Conservation (phyloP, 805 yeast species). For the Zygosaccharomyces rouxii region DNA sequence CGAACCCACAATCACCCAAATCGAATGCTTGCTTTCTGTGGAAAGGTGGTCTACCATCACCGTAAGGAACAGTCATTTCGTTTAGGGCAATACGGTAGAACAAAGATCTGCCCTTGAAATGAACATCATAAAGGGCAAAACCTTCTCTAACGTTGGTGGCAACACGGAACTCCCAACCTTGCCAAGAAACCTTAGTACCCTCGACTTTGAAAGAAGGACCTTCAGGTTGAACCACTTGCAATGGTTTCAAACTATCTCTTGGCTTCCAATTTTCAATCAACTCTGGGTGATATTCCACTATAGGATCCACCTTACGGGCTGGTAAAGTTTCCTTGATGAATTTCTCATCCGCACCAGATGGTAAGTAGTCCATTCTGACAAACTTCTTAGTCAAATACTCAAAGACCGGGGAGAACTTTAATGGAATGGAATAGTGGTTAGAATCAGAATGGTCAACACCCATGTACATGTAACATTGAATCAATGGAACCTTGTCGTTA, state of each 20-base stretch:
- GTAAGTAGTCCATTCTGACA: constrained; percentile 68
- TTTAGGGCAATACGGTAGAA: constrained; percentile 69
- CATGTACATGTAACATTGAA: constrained; percentile 73
- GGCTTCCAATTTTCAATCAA: constrained; percentile 47
- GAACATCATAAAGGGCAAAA: constrained; percentile 64
- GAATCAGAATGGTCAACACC: constrained; percentile 64
- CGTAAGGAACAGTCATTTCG: constrained; percentile 87
- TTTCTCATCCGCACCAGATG: constrained; percentile 64
- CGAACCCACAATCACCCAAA: constrained; percentile 82
- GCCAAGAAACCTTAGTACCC: constrained; percentile 67
- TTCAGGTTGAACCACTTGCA: constrained; percentile 68
- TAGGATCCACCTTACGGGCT: constrained; percentile 50
- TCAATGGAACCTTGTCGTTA: constrained; percentile 48
- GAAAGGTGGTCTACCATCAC: constrained; percentile 78
- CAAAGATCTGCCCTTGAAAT: constrained; percentile 70
- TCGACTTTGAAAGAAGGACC: constrained; percentile 66
- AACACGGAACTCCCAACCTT: constrained; percentile 77
- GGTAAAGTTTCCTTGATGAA: constrained; percentile 50
- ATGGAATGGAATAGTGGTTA: constrained; percentile 71
- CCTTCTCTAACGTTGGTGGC: constrained; percentile 75
- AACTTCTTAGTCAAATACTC: constrained; percentile 57
- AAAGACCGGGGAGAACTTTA: constrained; percentile 70
- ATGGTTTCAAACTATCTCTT: constrained; percentile 60
- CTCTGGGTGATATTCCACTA: constrained; percentile 72
- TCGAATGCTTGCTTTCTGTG: constrained; percentile 86